Percentiles rank a stretch among this genome's conserved stretches.
phyloP scores from a whole-genome alignment of 345 rosid genomes.

The Angophora floribunda region DNA sequence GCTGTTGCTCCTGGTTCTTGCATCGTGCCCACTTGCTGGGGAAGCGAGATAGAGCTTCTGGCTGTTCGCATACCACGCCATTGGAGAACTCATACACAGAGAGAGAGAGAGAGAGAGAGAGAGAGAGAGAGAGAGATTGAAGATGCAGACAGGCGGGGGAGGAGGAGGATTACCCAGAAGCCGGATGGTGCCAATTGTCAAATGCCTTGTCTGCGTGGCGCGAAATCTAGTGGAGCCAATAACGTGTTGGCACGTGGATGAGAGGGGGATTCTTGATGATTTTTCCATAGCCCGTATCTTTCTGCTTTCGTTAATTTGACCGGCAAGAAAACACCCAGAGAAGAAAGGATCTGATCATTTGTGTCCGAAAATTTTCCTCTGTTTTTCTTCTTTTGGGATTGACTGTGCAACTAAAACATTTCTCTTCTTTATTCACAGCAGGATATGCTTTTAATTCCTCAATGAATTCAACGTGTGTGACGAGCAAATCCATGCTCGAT shows the following conservation, averaged over 20 bases:
- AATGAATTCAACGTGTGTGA: not conserved
- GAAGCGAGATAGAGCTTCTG: not conserved
- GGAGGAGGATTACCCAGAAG: not conserved
- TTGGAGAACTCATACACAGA: not conserved
- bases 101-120: not conserved
- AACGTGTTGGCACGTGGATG: conserved; percentile 3
- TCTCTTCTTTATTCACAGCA: not conserved
- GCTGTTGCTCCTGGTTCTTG: not conserved
- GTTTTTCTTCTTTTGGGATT: not conserved
- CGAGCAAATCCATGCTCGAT: not conserved
- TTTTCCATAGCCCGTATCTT: not conserved
- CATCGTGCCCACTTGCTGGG: not conserved
- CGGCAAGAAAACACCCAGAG: not conserved
- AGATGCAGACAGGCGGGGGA: not conserved
- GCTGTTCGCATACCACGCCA: not conserved
- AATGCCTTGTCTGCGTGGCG: not conserved
- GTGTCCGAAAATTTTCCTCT: not conserved
- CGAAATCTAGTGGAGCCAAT: conserved; percentile 5
- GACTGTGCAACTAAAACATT: not conserved
- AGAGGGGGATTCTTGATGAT: not conserved
- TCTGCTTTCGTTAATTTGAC: not conserved
- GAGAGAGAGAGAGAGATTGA: not conserved
- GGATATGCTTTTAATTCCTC: not conserved
- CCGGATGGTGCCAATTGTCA: not conserved
- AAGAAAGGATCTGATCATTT: not conserved